These are phyloP conservation scores for Gossypium australe DNA, from an alignment of 345 rosid species.

Conservation along the genomic window DNA sequence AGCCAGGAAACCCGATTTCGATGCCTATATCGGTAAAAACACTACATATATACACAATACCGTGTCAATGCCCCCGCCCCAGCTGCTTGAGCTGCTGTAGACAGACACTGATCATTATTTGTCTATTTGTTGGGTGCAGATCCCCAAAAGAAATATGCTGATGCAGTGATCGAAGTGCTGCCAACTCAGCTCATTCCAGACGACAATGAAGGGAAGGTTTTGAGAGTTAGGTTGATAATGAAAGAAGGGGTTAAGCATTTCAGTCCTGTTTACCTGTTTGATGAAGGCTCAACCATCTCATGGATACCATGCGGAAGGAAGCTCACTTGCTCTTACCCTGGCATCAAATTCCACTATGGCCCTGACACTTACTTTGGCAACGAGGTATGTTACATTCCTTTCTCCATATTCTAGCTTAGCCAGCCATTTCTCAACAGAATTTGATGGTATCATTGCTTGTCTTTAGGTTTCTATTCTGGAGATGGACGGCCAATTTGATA, in stretches of 20 bases:
- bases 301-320: slow-evolving; percentile 99
- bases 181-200: slow-evolving; percentile 84
- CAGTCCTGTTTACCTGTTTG: slow-evolving; percentile 86
- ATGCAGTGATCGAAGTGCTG: slow-evolving; percentile 89
- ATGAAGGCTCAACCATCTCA: slow-evolving; percentile 84
- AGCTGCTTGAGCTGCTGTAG: neutral
- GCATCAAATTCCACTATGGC: slow-evolving; percentile 78
- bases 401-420: neutral
- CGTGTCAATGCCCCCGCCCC: neutral
- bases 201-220: slow-evolving; percentile 87
- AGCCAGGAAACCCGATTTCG: slow-evolving; percentile 93
- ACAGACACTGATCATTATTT: neutral
- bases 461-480: slow-evolving; percentile 84
- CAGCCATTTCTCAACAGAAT: neutral
- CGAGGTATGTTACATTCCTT: slow-evolving; percentile 42
- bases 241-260: slow-evolving; percentile 87
- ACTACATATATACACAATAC: neutral
- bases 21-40: slow-evolving; percentile 80
- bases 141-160: slow-evolving; percentile 93
- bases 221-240: slow-evolving; percentile 91
- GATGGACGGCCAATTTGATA: slow-evolving; percentile 96
- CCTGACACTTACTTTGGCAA: slow-evolving; percentile 77
- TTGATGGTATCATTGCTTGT: neutral
- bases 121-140: slow-evolving; percentile 37
- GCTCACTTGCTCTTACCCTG: slow-evolving; percentile 96